These are phyloP conservation scores for Hericium erinaceus DNA, from an alignment of 768 basidiomycete genomes.

Conservation along the genomic window DNA sequence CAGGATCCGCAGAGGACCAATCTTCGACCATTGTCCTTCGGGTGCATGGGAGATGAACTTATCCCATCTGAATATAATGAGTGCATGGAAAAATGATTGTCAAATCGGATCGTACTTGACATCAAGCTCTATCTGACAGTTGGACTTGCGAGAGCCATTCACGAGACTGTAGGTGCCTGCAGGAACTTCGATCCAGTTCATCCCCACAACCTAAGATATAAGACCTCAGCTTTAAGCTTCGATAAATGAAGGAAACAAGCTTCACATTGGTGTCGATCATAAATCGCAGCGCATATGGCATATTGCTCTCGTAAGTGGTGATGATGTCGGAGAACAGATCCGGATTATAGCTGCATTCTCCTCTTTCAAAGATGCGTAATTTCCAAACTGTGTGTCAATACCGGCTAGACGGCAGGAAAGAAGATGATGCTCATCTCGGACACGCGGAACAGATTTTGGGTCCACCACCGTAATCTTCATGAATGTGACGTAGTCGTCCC, in stretches of 20 bases:
- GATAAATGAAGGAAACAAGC: not conserved
- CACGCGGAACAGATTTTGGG: constrained; percentile 71
- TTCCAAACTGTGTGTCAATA: constrained; percentile 5
- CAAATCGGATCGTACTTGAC: constrained; percentile 43
- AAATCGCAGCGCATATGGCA: constrained; percentile 83
- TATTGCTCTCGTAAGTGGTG: constrained; percentile 89
- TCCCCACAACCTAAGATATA: constrained; percentile 70
- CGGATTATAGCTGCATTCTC: constrained; percentile 36
- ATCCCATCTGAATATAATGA: constrained; percentile 49
- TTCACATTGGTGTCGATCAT: constrained; percentile 94
- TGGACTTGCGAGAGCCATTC: constrained; percentile 48
- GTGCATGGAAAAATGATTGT: not conserved
- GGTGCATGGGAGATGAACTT: constrained; percentile 84
- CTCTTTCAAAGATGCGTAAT: constrained; percentile 44
- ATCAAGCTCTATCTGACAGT: constrained; percentile 83
- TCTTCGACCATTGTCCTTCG: constrained; percentile 85
- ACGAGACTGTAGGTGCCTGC: constrained; percentile 69
- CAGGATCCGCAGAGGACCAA: constrained; percentile 88
- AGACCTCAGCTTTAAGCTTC: not conserved
- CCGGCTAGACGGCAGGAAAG: constrained; percentile 14
- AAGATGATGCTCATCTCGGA: constrained; percentile 69
- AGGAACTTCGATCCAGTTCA: constrained; percentile 98
- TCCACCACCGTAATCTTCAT: constrained; percentile 75
- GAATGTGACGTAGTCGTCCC: constrained; percentile 73
- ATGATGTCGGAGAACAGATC: constrained; percentile 37